Conservation (phyloP, 1,284 basidiomycete species). For the Mycena sp. region DNA sequence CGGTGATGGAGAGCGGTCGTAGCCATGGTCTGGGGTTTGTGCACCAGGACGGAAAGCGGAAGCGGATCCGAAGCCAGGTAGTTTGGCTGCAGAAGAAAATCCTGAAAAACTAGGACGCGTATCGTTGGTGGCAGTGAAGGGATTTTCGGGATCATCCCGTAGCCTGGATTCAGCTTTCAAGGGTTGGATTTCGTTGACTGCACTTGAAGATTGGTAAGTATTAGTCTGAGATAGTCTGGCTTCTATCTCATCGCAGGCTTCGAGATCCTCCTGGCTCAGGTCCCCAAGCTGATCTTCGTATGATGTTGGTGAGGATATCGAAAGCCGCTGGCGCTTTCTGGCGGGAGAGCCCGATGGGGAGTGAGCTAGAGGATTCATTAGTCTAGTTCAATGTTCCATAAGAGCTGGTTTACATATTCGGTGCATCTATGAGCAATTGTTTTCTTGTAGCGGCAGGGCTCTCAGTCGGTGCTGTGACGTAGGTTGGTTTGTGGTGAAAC, state of each 20-base stretch:
- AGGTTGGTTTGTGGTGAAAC: too few relatives aligned
- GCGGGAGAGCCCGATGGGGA: slow-evolving; percentile 50
- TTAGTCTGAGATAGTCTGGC: slow-evolving; percentile 50
- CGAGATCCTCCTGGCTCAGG: slow-evolving; percentile 64
- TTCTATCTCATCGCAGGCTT: slow-evolving; percentile 65
- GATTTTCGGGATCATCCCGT: slow-evolving; percentile 55
- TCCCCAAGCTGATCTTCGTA: slow-evolving; percentile 66
- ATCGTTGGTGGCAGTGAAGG: slow-evolving; percentile 43
- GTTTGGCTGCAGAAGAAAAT: slow-evolving; percentile 24
- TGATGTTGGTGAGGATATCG: slow-evolving; percentile 69
- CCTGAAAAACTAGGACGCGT: slow-evolving; percentile 7
- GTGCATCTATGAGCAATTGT: too few relatives aligned
- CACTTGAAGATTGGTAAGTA: slow-evolving; percentile 36
- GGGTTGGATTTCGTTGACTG: slow-evolving; percentile 1
- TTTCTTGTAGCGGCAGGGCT: too few relatives aligned
- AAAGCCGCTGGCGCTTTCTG: slow-evolving; percentile 64
- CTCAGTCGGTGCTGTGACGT: too few relatives aligned
- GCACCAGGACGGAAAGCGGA: slow-evolving; percentile 1
- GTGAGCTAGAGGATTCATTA: slow-evolving; percentile 23
- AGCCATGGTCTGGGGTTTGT: slow-evolving; percentile 28
- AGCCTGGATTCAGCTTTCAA: slow-evolving; percentile 18
- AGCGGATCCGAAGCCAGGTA: slow-evolving; percentile 30
- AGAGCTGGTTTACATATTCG: slow-evolving; percentile 8
- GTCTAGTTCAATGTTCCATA: background rate
- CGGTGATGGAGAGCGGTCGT: slow-evolving; percentile 51